Evolutionary conservation across 129 eudicot species (phyloP), one percentile per base, ranked within the genome.

Genomic region (Escallonia rubra): DNA sequence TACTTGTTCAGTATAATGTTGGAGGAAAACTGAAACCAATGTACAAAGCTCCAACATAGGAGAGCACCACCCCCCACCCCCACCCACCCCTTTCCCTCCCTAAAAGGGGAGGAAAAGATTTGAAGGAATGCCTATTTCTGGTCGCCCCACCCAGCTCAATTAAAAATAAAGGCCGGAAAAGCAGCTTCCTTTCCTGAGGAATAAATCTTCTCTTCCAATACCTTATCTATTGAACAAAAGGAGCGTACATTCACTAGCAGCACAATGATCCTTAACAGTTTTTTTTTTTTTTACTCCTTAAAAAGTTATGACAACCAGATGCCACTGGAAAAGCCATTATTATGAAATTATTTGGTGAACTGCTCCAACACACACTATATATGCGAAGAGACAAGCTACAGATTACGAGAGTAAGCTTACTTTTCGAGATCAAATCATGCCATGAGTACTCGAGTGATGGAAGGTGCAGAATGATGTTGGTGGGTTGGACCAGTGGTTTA

Each of bases 391-490:
- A 69, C 43, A 42, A n/a, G 52, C 14, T 63, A 43, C 10, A 58
- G 14, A 23, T 23, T 23, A 42, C 59, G 53, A 64, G 56, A 38
- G 52, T 7, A 52, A 58, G 34, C 93, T 60, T 83, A 91, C 98
- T 64, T 73, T 81, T 81, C 55, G 98, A 91, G 64, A 91, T 53
- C 15, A 91, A 68, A 83, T 88, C 96, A 68, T 86, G 98, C 98
- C 98, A 91, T 10, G 98, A 91, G 80, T 91, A 91, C 43, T 8
- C 52, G 66, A 91, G 79, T 8, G 75, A 5, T 54, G 82, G 95
- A 70, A 91, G 80, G 39, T 38, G 44, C 74, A 73, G 72, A 45
- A 93, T 89, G 47, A 85, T 76, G 54, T 73, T 76, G 68, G 99
- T 89, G 59, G 99, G 99, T 10, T 74, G 53, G 59, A 93, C 99